Base-by-base conservation (phyloP, 352 stramenopile genomes). In the Pythium inflatum region DNA sequence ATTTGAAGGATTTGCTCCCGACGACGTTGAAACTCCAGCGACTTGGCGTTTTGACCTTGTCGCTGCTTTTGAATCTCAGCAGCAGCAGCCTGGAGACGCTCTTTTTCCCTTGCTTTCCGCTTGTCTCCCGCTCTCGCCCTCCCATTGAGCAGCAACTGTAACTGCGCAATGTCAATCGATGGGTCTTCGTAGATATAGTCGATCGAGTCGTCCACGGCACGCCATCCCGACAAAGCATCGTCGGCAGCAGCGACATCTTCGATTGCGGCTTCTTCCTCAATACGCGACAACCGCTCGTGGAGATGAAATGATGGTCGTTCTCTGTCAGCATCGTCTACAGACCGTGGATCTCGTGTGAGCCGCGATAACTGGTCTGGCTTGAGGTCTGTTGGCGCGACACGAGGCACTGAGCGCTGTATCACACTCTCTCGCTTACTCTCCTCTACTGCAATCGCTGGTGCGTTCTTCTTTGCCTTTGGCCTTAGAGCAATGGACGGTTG, bases 121-220 rank as follows among this genome's bases (percentile, higher is more conserved):
- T 84, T 80, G 31, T 79, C 80, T 7, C 70, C 68, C 6, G 51
- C 63, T 24, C 40, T 27, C 5, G 24, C 28, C 11, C 62, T 71
- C 28, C 46, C 70, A 18, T 89, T 79, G 3, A 85, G 34, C 13
- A 73, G 12, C 3, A 88, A 69, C 25, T 81, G 71, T 6, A 81
- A 43, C 40, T 87, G 80, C 20, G 88, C 77, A 13, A 81, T 38
- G 46, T 88, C 81, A 2, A 85, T 81, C 2, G 78, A 79, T 9
- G 77, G 73, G 33, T 91, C 79, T 40, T 85, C 72, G 31, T 83
- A 92, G 14, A 91, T 81, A 40, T 84, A 71, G 22, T 91, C 77
- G 20, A 90, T 90, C 1, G 78, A 84, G 22, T 80, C 71, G 33
- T 85, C 73, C 11, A 91, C 70, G 14, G 57, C 60, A 38, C 75